Conservation (phyloP, 345 rosid species). For the Syzygium aqueum region DNA sequence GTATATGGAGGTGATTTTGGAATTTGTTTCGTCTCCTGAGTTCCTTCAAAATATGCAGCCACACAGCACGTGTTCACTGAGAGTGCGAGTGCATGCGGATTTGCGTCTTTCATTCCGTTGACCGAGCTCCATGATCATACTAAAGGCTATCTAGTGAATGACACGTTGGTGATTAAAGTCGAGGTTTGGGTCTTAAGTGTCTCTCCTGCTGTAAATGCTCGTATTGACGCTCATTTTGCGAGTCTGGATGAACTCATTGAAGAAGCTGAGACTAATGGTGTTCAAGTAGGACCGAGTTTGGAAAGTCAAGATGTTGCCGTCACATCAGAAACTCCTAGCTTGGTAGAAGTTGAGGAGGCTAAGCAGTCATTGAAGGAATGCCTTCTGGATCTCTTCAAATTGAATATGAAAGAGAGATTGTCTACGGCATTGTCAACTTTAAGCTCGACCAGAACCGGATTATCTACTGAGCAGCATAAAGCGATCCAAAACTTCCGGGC, state of each 20-base stretch:
- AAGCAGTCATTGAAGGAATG: slow-evolving; percentile 3
- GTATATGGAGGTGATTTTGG: too few relatives aligned
- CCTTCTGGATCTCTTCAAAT: not conserved
- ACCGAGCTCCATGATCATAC: not conserved
- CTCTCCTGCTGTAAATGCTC: not conserved
- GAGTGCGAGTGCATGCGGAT: not conserved
- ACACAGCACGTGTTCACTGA: not conserved
- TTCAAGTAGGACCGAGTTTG: not conserved
- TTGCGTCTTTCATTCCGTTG: not conserved
- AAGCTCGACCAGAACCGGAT: not conserved
- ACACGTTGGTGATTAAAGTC: not conserved
- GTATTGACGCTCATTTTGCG: not conserved
- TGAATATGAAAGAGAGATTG: not conserved
- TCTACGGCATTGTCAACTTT: not conserved
- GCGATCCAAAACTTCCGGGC: not conserved
- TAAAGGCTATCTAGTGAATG: not conserved
- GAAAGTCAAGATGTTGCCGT: too few relatives aligned
- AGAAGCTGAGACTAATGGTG: not conserved
- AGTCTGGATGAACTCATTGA: not conserved
- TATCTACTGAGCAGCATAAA: not conserved
- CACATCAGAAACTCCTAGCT: not conserved
- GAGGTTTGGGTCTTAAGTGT: not conserved
- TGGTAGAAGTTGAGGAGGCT: slow-evolving; percentile 1
- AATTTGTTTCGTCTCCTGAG: too few relatives aligned
- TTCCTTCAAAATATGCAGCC: not conserved